Percentiles rank a stretch among this genome's conserved stretches.
These are phyloP conservation scores for Aspergillus nanangensis DNA, from an alignment of 495 filamentous ascomycete genomes.

Conservation along the genomic window DNA sequence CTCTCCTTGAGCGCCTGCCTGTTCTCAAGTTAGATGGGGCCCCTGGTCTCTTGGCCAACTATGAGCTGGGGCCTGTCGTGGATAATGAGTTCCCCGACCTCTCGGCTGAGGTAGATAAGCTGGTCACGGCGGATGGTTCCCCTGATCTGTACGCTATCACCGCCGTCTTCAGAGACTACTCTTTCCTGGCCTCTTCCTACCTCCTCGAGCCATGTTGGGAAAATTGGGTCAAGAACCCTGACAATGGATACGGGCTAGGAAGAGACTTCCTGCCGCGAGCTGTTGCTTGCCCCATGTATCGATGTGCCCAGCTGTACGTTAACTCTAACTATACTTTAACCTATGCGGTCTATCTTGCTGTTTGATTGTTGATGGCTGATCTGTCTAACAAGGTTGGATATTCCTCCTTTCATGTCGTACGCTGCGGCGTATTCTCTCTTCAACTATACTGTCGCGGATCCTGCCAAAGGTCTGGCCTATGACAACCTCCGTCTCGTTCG, in stretches of 20 bases:
- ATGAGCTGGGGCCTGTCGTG: constrained; percentile 66
- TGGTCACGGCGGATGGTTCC: constrained; percentile 40
- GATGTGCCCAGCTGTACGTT: constrained; percentile 72
- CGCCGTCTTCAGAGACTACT: constrained; percentile 84
- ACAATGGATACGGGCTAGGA: constrained; percentile 69
- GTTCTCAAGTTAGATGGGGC: constrained; percentile 62
- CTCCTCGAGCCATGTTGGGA: constrained; percentile 92
- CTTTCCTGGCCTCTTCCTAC: constrained; percentile 82
- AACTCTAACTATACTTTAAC: constrained; percentile 1
- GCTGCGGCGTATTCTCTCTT: constrained; percentile 86
- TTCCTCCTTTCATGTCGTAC: constrained; percentile 89
- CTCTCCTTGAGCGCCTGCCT: constrained; percentile 69
- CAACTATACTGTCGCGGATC: constrained; percentile 75
- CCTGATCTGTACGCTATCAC: constrained; percentile 70
- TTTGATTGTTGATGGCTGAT: too few species aligned
- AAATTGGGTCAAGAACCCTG: constrained; percentile 54
- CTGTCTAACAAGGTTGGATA: constrained; percentile 25
- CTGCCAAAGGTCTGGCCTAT: constrained; percentile 58
- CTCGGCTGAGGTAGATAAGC: constrained; percentile 63
- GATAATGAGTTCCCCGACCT: constrained; percentile 67
- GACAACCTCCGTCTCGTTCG: constrained; percentile 80
- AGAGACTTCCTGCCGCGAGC: constrained; percentile 62
- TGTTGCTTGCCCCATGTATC: constrained; percentile 70
- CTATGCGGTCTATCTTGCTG: not conserved
- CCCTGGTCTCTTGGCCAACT: constrained; percentile 72